Base-by-base conservation (phyloP, 495 filamentous ascomycete genomes). In the Cryomyces minteri region DNA sequence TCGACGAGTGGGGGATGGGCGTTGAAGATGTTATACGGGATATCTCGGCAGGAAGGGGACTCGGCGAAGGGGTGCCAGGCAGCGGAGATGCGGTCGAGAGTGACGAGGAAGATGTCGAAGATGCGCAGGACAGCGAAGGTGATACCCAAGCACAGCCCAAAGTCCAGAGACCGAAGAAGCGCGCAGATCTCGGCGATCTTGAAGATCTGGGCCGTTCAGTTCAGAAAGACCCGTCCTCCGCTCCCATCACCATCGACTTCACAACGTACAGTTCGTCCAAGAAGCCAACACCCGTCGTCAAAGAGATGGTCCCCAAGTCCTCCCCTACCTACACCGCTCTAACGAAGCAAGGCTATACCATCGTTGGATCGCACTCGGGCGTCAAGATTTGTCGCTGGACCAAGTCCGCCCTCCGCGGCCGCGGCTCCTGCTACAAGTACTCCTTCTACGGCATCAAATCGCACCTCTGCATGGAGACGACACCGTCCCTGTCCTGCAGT, bases 361-460 rank as follows among this genome's bases (percentile, higher is more conserved):
- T 96, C 46, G 79, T 96, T 41, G 88, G 88, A 41, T 88, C 86
- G 0, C 88, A 96, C 63, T 92, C 84, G 6, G 88, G 88, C 28
- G 88, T 96, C 46, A 96, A 96, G 63, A 94, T 94, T 52, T 95
- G 88, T 58, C 83, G 88, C 28, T 96, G 88, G 88, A 96, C 88
- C 7, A 96, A 96, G 64, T 94, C 87, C 5, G 88, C 88, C 4
- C 79, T 96, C n/a, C 84, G 88, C 42, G 88, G 88, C 31, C 77
- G 88, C 12, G 88, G 88, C 8, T 92, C 84, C 18, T 96, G 88
- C 68, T 96, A 96, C 71, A 96, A 96, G 59, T 94, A 71, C 60
- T 87, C 82, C 5, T 94, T 96, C 65, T 96, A 96, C 61, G 88
- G 88, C 49, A 96, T 96, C 57, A 73, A 77, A 46, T 94, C 88